phyloP scores from a whole-genome alignment of 371 early-diverging fungal genomes.

The Apophysomyces elegans region DNA sequence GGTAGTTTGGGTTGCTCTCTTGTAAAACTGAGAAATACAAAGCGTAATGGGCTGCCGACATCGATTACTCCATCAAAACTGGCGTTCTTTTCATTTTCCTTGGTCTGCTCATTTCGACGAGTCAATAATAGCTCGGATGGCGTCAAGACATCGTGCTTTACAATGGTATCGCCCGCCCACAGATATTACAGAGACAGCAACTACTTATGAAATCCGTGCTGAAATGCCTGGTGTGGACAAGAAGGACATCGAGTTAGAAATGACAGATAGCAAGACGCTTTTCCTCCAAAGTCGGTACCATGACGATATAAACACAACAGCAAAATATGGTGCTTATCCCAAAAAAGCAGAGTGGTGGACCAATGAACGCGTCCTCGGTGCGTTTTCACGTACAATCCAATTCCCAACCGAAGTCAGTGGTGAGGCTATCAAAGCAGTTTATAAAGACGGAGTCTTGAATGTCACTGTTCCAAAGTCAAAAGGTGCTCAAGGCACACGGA shows the following conservation, averaged over 20 bases:
- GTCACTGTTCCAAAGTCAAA: constrained; percentile 26
- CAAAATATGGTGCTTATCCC: not conserved
- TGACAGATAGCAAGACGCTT: constrained; percentile 27
- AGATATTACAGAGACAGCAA: constrained; percentile 28
- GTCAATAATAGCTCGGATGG: constrained; percentile 18
- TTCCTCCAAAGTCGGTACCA: constrained; percentile 18
- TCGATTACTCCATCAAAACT: constrained; percentile 35
- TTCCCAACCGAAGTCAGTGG: constrained; percentile 27
- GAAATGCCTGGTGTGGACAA: constrained; percentile 33
- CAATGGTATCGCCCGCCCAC: constrained; percentile 14
- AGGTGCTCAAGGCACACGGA: constrained; percentile 1
- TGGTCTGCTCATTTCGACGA: constrained; percentile 35
- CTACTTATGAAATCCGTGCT: constrained; percentile 26
- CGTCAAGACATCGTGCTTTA: not conserved
- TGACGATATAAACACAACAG: not conserved
- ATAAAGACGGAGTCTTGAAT: constrained; percentile 32
- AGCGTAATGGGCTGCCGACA: constrained; percentile 26
- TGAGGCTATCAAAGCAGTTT: constrained; percentile 28
- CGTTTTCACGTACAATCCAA: constrained; percentile 25
- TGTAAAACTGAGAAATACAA: not conserved
- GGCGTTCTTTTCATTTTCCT: constrained; percentile 39
- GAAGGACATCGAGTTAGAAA: constrained; percentile 28
- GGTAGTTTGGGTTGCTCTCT: no score
- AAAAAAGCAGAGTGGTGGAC: constrained; percentile 20
- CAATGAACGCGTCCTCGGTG: constrained; percentile 21